phyloP scores from a whole-genome alignment of 768 basidiomycete species.

The Tulasnella sp. region DNA sequence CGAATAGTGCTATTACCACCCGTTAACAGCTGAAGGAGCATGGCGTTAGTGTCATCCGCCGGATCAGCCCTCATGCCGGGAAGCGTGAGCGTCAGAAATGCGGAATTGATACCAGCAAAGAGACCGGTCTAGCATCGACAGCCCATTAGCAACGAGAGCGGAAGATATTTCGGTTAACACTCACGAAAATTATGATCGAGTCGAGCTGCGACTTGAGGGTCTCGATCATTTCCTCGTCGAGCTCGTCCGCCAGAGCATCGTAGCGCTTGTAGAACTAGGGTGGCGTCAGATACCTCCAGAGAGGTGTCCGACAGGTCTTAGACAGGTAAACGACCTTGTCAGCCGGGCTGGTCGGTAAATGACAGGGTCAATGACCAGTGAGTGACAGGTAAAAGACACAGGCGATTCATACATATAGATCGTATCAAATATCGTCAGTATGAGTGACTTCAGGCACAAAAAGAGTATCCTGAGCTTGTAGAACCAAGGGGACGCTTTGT shows the following conservation, averaged over 20 bases:
- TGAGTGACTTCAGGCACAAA: too few relatives aligned
- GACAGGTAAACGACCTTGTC: too few relatives aligned
- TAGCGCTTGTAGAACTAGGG: too few relatives aligned
- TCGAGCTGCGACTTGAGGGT: not conserved
- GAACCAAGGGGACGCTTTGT: too few relatives aligned
- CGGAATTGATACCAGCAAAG: not conserved
- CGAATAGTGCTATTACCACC: not conserved
- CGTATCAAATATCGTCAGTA: too few relatives aligned
- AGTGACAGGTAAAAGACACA: too few relatives aligned
- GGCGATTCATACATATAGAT: too few relatives aligned
- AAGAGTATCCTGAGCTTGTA: too few relatives aligned
- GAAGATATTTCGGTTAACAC: not conserved
- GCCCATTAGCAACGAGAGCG: not conserved
- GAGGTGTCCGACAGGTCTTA: too few relatives aligned
- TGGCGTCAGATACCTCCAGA: too few relatives aligned
- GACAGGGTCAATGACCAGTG: too few relatives aligned
- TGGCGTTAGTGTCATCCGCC: not conserved
- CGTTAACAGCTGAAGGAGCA: not conserved
- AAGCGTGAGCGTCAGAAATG: not conserved
- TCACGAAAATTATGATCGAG: not conserved
- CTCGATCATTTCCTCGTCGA: not conserved
- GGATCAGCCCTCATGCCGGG: not conserved
- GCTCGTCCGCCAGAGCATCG: not conserved
- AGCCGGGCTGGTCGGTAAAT: too few relatives aligned
- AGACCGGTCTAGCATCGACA: not conserved